Percentiles rank a stretch among this genome's conserved stretches.
Evolutionary conservation across 2,329 filamentous ascomycete species (phyloP).

Genomic region (Beauveria brongniartii): DNA sequence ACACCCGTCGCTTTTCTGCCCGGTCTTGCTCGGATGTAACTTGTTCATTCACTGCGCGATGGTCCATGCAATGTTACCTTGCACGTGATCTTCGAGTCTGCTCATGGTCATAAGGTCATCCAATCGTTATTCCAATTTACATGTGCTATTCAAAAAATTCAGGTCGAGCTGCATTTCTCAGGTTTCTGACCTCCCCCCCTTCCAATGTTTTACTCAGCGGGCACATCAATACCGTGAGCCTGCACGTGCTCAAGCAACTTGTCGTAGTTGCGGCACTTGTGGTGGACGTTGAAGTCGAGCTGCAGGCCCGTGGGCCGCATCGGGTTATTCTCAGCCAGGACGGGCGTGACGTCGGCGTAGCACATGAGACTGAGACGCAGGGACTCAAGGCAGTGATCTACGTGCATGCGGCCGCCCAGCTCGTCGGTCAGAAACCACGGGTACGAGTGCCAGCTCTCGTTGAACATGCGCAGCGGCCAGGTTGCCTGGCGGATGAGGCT

Average conservation of each 20-base stretch:
- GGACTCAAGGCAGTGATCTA: constrained; percentile 15
- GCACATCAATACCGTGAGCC: constrained; percentile 5
- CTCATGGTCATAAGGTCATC: not conserved
- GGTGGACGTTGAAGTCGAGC: constrained; percentile 14
- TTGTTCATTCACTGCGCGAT: not conserved
- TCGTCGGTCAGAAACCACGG: constrained; percentile 9
- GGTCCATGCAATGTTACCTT: not conserved
- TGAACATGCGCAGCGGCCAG: constrained; percentile 9
- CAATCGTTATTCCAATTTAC: not conserved
- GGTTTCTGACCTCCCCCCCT: too few species aligned
- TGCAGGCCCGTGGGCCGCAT: not conserved
- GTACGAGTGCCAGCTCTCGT: constrained; percentile 14
- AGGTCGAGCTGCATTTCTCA: not conserved
- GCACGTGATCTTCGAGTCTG: not conserved
- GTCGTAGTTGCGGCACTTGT: constrained; percentile 15
- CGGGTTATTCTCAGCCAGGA: constrained; percentile 4
- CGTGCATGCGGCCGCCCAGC: constrained; percentile 13
- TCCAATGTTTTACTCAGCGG: not conserved
- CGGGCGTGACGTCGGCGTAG: constrained; percentile 14
- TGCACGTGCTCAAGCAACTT: constrained; percentile 12
- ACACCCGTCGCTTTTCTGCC: not conserved
- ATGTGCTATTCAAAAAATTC: not conserved
- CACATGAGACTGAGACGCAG: constrained; percentile 15
- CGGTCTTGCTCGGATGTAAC: not conserved
- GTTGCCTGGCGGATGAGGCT: constrained; percentile 13